Percentiles rank a stretch among this genome's conserved stretches.
Evolutionary conservation across 208 protist genomes (phyloP).

Genomic region (Borovskyia barvae): DNA sequence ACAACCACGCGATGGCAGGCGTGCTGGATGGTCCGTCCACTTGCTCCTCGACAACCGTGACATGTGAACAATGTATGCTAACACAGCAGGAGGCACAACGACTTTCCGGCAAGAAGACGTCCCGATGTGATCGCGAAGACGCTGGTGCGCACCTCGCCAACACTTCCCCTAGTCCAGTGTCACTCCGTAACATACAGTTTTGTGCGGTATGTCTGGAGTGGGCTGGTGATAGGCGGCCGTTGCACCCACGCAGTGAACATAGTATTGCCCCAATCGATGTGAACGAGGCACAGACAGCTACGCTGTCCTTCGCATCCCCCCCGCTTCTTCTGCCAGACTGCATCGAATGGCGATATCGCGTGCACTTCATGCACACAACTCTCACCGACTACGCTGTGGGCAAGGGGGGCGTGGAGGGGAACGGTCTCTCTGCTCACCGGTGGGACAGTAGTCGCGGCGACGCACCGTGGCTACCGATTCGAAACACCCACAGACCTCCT

Average conservation of each 20-base stretch:
- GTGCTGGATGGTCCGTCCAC: background rate
- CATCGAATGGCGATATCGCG: constrained; percentile 10
- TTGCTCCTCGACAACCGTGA: too few species aligned
- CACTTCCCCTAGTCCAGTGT: constrained; percentile 4
- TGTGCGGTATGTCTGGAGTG: constrained; percentile 11
- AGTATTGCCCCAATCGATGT: too few species aligned
- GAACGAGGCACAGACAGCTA: too few species aligned
- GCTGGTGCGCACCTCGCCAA: background rate
- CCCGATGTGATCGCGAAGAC: background rate
- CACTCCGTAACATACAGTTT: constrained; percentile 21
- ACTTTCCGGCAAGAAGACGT: background rate
- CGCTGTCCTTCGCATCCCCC: too few species aligned
- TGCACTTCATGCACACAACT: constrained; percentile 2
- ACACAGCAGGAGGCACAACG: too few species aligned
- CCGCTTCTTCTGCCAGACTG: constrained; percentile 2
- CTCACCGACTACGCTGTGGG: background rate
- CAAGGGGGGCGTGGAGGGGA: background rate
- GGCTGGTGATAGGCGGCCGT: background rate
- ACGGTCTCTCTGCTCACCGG: background rate
- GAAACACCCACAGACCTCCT: too few species aligned
- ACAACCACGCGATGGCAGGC: constrained; percentile 1
- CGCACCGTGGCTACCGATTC: background rate
- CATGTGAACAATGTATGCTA: too few species aligned
- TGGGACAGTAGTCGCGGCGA: background rate
- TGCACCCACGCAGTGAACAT: too few species aligned